A percentile compares a stretch with the other conserved stretches of the same genome.
Conservation (phyloP, 768 basidiomycete genomes). For the Tricholoma matsutake region DNA sequence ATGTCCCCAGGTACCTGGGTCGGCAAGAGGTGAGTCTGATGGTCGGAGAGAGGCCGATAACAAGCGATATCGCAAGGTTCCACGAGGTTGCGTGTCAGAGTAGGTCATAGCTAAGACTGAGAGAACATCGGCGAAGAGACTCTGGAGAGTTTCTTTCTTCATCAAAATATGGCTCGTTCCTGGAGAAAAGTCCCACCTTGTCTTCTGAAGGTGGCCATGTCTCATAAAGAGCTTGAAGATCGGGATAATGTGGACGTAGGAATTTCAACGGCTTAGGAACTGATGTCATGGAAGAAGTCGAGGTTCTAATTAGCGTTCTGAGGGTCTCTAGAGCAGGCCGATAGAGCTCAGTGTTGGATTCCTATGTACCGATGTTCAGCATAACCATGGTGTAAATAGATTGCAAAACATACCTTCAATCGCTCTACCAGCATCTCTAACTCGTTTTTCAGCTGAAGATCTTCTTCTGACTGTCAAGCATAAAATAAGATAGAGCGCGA, state of each 20-base stretch:
- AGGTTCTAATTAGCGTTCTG: conserved; percentile 89
- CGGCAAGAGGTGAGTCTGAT: conserved; percentile 63
- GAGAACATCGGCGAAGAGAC: conserved; percentile 93
- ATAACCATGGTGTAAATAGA: conserved; percentile 4
- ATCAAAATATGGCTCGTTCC: background rate
- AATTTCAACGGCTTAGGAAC: conserved; percentile 99
- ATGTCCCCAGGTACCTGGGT: conserved; percentile 98
- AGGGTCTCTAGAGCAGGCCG: conserved; percentile 90
- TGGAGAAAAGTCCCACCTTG: conserved; percentile 46
- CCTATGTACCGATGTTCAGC: conserved; percentile 46
- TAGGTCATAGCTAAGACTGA: conserved; percentile 99
- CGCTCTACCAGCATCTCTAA: conserved; percentile 97
- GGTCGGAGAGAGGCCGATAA: conserved; percentile 71
- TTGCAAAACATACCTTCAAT: conserved; percentile 61
- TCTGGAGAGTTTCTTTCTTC: conserved; percentile 41
- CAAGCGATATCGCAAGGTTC: conserved; percentile 91
- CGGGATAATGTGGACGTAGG: conserved; percentile 89
- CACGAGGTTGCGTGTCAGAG: conserved; percentile 94
- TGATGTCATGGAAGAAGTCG: conserved; percentile 98
- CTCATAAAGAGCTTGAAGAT: conserved; percentile 79
- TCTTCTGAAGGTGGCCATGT: conserved; percentile 76
- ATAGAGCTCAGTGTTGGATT: conserved; percentile 82
- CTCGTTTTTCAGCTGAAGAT: conserved; percentile 88
- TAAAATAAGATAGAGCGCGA: conserved; percentile 1
- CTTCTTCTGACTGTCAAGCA: conserved; percentile 81